phyloP scores from a whole-genome alignment of 2,329 filamentous ascomycete genomes.

The Exophiala sp. region DNA sequence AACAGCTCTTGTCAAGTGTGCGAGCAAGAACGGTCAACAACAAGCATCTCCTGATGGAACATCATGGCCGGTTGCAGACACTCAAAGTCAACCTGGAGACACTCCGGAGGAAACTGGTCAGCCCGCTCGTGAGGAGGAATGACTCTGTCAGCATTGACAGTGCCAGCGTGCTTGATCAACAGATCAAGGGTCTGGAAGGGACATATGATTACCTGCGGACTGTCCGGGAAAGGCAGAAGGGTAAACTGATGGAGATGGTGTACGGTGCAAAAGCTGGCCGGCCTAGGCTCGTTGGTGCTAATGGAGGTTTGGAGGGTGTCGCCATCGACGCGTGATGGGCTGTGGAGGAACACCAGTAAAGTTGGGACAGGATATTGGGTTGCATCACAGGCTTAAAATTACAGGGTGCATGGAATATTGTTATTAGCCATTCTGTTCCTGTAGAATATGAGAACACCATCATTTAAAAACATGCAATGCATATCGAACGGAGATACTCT shows the following conservation, averaged over 20 bases:
- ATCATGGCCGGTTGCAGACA: slow-evolving; percentile 77
- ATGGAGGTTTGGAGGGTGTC: slow-evolving; percentile 16
- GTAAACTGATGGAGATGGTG: slow-evolving; percentile 74
- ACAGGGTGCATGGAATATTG: no score
- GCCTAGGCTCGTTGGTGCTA: slow-evolving; percentile 16
- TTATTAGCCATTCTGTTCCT: not conserved
- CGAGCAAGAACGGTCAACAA: slow-evolving; percentile 80
- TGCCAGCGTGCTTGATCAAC: slow-evolving; percentile 69
- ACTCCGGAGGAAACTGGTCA: slow-evolving; percentile 77
- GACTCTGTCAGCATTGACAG: slow-evolving; percentile 49
- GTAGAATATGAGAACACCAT: not conserved
- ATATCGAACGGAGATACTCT: not conserved
- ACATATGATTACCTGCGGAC: slow-evolving; percentile 74
- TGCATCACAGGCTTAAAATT: no score
- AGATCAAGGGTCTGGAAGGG: slow-evolving; percentile 76
- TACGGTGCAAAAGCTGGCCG: slow-evolving; percentile 51
- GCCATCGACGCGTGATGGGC: slow-evolving; percentile 17
- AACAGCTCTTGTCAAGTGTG: slow-evolving; percentile 71
- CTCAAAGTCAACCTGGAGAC: slow-evolving; percentile 84
- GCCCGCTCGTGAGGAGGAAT: slow-evolving; percentile 71
- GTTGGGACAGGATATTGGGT: not conserved
- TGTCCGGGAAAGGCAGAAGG: slow-evolving; percentile 75
- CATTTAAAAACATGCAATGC: no score
- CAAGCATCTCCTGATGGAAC: slow-evolving; percentile 80
- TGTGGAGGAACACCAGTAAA: not conserved